A percentile compares a stretch with the other conserved stretches of the same genome.
Conservation (phyloP, 495 filamentous ascomycete species). For the Jackrogersella multiformis region DNA sequence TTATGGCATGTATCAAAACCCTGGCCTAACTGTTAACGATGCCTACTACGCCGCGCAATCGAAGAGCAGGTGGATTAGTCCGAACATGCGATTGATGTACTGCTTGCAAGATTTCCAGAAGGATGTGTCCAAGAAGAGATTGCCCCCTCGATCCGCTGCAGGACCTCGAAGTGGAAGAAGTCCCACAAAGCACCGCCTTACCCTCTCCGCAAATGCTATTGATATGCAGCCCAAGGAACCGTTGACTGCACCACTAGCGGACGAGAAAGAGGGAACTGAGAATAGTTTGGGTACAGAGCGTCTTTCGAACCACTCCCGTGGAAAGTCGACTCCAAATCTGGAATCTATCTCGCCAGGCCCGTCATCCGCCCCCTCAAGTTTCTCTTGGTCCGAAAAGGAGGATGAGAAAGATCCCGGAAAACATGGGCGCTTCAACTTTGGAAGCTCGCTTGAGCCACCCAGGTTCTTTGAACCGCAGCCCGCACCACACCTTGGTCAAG, state of each 20-base stretch:
- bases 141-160: slow-evolving; percentile 51
- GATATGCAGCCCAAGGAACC: slow-evolving; percentile 56
- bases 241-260: slow-evolving; percentile 61
- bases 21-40: slow-evolving; percentile 85
- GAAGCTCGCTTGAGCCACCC: slow-evolving; percentile 41
- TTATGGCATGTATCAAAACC: slow-evolving; percentile 93
- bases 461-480: slow-evolving; percentile 47
- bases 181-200: slow-evolving; percentile 61
- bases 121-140: slow-evolving; percentile 64
- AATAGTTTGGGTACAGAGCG: slow-evolving; percentile 38
- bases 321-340: slow-evolving; percentile 53
- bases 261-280: slow-evolving; percentile 47
- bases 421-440: slow-evolving; percentile 52
- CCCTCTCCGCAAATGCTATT: slow-evolving; percentile 61
- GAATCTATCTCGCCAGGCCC: slow-evolving; percentile 64
- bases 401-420: slow-evolving; percentile 48
- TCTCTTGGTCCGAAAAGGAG: slow-evolving; percentile 60
- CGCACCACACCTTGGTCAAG: slow-evolving; percentile 20
- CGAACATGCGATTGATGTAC: slow-evolving; percentile 98
- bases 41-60: slow-evolving; percentile 91
- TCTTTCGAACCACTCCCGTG: slow-evolving; percentile 49
- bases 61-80: slow-evolving; percentile 93
- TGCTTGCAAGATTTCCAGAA: slow-evolving; percentile 92
- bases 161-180: slow-evolving; percentile 59
- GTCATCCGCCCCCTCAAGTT: slow-evolving; percentile 65